Percentiles rank a stretch among this genome's conserved stretches.
These are phyloP conservation scores for Phoma sp. DNA, from an alignment of 2,329 filamentous ascomycete genomes.

Conservation along the genomic window DNA sequence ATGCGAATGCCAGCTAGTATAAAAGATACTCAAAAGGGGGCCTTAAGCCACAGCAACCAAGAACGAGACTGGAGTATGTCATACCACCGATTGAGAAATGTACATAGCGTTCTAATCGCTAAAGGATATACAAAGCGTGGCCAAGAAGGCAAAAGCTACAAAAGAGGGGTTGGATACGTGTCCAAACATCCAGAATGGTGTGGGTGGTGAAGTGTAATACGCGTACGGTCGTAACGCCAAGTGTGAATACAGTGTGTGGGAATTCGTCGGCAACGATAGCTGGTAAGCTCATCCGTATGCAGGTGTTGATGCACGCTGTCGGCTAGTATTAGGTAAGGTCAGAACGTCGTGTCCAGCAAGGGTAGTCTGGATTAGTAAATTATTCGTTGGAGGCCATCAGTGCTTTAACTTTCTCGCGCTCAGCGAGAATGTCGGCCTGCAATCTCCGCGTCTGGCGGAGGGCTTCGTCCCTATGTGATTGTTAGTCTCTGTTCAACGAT, in stretches of 20 bases:
- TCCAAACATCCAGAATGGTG: constrained; percentile 21
- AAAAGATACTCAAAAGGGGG: constrained; percentile 23
- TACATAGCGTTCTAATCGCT: constrained; percentile 19
- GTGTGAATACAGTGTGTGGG: constrained; percentile 20
- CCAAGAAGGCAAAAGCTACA: constrained; percentile 14
- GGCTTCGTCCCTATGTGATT: constrained; percentile 67
- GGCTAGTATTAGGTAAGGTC: constrained; percentile 20
- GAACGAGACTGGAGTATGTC: not conserved
- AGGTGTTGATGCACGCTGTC: constrained; percentile 1
- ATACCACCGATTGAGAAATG: constrained; percentile 4
- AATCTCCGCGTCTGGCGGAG: constrained; percentile 73
- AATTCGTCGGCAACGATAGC: constrained; percentile 15
- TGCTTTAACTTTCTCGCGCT: constrained; percentile 65
- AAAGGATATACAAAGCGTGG: constrained; percentile 26
- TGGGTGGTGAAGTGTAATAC: constrained; percentile 23
- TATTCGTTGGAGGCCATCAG: constrained; percentile 47
- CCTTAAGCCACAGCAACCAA: constrained; percentile 10
- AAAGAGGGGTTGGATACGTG: constrained; percentile 16
- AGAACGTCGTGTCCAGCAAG: constrained; percentile 24
- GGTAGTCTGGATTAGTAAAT: constrained; percentile 17
- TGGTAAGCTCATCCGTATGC: not conserved
- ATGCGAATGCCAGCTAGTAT: constrained; percentile 17
- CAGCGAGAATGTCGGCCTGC: constrained; percentile 69
- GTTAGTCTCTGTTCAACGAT: constrained; percentile 16
- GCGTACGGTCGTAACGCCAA: constrained; percentile 28